These are phyloP conservation scores for Phytophthora foliorum DNA, from an alignment of 352 stramenopile genomes.

Conservation along the genomic window DNA sequence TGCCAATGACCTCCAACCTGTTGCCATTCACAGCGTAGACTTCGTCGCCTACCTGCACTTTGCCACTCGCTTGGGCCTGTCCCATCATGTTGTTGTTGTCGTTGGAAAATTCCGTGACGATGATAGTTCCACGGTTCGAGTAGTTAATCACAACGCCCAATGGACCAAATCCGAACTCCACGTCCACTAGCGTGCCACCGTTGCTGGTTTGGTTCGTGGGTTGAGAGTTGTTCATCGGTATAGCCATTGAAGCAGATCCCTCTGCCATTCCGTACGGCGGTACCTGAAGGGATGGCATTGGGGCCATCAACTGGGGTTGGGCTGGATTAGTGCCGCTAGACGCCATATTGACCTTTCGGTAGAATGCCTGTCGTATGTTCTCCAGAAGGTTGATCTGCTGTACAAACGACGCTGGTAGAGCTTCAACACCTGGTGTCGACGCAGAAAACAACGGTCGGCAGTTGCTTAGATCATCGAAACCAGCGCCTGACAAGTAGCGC, in stretches of 20 bases:
- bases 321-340: constrained; percentile 5
- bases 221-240: constrained; percentile 16
- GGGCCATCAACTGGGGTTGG: constrained; percentile 15
- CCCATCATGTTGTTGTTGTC: constrained; percentile 75
- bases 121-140: constrained; percentile 70
- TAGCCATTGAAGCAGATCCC: constrained; percentile 11
- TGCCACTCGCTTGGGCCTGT: constrained; percentile 77
- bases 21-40: constrained; percentile 84
- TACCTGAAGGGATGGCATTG: constrained; percentile 31
- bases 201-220: constrained; percentile 18
- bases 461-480: constrained; percentile 68
- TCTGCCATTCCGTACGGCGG: constrained; percentile 23
- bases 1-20: constrained; percentile 70
- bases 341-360: constrained; percentile 33
- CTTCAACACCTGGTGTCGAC: constrained; percentile 54
- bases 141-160: constrained; percentile 90
- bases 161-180: constrained; percentile 75
- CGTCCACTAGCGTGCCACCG: constrained; percentile 59
- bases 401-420: constrained; percentile 75
- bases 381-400: constrained; percentile 78
- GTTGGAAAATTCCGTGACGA: constrained; percentile 86
- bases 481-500: constrained; percentile 64
- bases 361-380: constrained; percentile 61
- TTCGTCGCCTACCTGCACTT: constrained; percentile 79
- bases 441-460: constrained; percentile 65